Conservation (phyloP, 2,329 filamentous ascomycete species). For the Paecilomyces niveus region DNA sequence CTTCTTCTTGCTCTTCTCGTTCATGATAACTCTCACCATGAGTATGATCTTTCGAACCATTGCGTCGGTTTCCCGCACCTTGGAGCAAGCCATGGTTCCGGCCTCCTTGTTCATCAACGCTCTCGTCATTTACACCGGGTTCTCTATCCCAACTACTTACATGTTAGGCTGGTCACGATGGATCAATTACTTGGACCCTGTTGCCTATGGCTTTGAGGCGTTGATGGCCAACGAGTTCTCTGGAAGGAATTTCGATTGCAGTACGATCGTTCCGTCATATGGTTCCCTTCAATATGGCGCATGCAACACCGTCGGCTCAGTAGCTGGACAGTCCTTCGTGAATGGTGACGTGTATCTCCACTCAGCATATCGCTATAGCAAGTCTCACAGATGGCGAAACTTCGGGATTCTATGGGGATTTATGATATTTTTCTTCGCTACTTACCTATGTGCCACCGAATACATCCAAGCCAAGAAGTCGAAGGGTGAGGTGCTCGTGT, state of each 20-base stretch:
- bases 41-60: slow-evolving; percentile 82
- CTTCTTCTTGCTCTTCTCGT: slow-evolving; percentile 73
- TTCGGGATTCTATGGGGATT: slow-evolving; percentile 63
- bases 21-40: slow-evolving; percentile 68
- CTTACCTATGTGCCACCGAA: slow-evolving; percentile 61
- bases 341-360: slow-evolving; percentile 53
- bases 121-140: slow-evolving; percentile 44
- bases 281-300: slow-evolving; percentile 35
- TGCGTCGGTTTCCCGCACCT: slow-evolving; percentile 64
- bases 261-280: slow-evolving; percentile 34
- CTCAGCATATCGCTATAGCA: slow-evolving; percentile 50
- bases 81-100: slow-evolving; percentile 51
- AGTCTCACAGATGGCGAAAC: slow-evolving; percentile 59
- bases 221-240: slow-evolving; percentile 80
- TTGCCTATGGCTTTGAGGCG: slow-evolving; percentile 73
- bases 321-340: slow-evolving; percentile 46
- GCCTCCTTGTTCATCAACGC: slow-evolving; percentile 43
- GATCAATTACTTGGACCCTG: slow-evolving; percentile 74
- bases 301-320: slow-evolving; percentile 55
- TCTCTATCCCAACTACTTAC: slow-evolving; percentile 42
- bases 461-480: slow-evolving; percentile 59
- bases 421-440: slow-evolving; percentile 52
- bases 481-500: slow-evolving; percentile 70
- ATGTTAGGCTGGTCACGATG: slow-evolving; percentile 77
- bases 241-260: slow-evolving; percentile 51